Evolutionary conservation across 805 yeast species (phyloP).

Genomic region (Wickerhamomyces mucosus): DNA sequence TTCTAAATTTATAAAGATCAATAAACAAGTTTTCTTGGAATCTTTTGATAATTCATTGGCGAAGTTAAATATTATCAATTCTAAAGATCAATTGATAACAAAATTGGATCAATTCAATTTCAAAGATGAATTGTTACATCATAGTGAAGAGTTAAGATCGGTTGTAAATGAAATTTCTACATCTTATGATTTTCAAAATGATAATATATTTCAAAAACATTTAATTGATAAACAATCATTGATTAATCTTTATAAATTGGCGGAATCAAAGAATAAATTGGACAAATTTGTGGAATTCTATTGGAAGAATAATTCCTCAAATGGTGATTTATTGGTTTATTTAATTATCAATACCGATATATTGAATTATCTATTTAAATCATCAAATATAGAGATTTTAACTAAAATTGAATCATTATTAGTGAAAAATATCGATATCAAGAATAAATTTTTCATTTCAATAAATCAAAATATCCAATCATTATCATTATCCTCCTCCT

Average conservation of each 20-base stretch:
- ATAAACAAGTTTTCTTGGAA: slow-evolving; percentile 17
- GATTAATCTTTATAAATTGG: slow-evolving; percentile 22
- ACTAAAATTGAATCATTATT: neutral
- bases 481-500: too few relatives aligned
- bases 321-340: slow-evolving; percentile 7
- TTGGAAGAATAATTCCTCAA: slow-evolving; percentile 8
- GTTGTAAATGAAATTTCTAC: slow-evolving; percentile 17
- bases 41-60: slow-evolving; percentile 23
- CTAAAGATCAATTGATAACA: slow-evolving; percentile 19
- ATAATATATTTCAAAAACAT: slow-evolving; percentile 18
- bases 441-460: slow-evolving; percentile 3
- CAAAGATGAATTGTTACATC: slow-evolving; percentile 12
- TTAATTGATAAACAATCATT: slow-evolving; percentile 28
- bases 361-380: slow-evolving; percentile 8
- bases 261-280: slow-evolving; percentile 14
- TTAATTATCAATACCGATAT: slow-evolving; percentile 9
- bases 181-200: slow-evolving; percentile 20
- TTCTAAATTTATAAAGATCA: slow-evolving; percentile 19
- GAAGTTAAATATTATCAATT: slow-evolving; percentile 13
- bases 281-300: slow-evolving; percentile 15
- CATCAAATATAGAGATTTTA: neutral
- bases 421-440: slow-evolving; percentile 2
- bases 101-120: slow-evolving; percentile 25
- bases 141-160: slow-evolving; percentile 13
- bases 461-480: too few relatives aligned